phyloP scores from a whole-genome alignment of 306 rosid genomes.

The Acacia crassicarpa region DNA sequence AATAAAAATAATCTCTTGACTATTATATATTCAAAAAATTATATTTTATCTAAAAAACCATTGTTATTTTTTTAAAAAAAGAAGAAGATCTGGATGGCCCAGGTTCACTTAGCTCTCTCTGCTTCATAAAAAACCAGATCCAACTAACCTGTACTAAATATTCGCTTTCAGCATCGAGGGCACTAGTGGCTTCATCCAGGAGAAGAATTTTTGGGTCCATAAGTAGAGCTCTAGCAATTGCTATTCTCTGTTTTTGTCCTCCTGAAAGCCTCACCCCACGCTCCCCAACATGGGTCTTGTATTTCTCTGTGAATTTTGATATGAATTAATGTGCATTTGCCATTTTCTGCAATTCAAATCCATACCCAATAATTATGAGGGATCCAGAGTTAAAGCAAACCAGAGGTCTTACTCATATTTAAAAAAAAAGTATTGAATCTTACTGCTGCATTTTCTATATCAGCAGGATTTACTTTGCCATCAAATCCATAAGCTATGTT shows the following conservation, averaged over 20 bases:
- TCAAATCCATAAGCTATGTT: slow-evolving; percentile 61
- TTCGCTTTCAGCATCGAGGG: slow-evolving; percentile 77
- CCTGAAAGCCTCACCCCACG: slow-evolving; percentile 74
- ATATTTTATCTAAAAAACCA: no score
- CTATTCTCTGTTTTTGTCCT: slow-evolving; percentile 77
- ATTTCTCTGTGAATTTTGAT: slow-evolving; percentile 61
- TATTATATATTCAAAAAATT: no score
- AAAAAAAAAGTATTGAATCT: slow-evolving; percentile 29
- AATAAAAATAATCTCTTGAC: no score
- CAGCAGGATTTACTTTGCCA: slow-evolving; percentile 41
- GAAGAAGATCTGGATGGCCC: fast-evolving
- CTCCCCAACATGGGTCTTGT: slow-evolving; percentile 64
- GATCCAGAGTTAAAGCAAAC: not conserved
- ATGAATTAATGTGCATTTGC: slow-evolving; percentile 71
- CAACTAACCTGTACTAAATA: slow-evolving; percentile 61
- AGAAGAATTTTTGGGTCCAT: slow-evolving; percentile 65
- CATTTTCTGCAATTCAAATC: slow-evolving; percentile 63
- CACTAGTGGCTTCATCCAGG: slow-evolving; percentile 79
- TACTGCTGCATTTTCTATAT: slow-evolving; percentile 54
- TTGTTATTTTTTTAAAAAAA: no score
- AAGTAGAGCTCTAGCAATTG: slow-evolving; percentile 71
- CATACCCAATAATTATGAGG: slow-evolving; percentile 17
- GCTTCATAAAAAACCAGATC: no score
- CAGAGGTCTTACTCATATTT: not conserved
- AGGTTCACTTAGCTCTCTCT: no score